Conservation (phyloP, 192 early-diverging fungal species). For the Coemansia sp. region DNA sequence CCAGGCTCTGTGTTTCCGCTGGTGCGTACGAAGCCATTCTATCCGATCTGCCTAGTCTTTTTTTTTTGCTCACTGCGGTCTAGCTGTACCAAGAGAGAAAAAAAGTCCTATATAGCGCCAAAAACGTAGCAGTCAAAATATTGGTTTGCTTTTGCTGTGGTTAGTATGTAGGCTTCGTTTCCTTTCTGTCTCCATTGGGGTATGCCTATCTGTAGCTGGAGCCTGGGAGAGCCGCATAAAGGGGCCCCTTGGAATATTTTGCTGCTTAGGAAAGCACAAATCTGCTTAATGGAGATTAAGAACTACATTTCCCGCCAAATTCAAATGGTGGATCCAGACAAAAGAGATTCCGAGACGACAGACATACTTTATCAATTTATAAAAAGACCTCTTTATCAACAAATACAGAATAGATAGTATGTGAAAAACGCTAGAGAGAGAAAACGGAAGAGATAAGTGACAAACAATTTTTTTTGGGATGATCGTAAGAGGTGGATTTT, state of each 20-base stretch:
- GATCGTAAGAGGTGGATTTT: not conserved
- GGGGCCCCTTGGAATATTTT: not conserved
- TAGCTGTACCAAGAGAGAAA: not conserved
- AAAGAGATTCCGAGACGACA: not conserved
- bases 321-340: not conserved
- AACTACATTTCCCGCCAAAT: not conserved
- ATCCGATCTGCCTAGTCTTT: not conserved
- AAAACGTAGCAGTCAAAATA: not conserved
- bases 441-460: not conserved
- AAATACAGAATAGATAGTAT: not conserved
- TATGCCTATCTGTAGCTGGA: not conserved
- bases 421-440: not conserved
- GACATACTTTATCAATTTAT: not conserved
- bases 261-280: not conserved
- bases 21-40: conserved; percentile 33
- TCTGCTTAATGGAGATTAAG: not conserved
- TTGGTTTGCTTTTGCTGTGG: not conserved
- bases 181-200: not conserved
- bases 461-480: not conserved
- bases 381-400: not conserved
- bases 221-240: not conserved
- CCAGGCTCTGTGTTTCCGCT: conserved; percentile 7
- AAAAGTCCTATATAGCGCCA: conserved; percentile 1
- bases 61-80: conserved; percentile 1
- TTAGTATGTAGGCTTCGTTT: not conserved